Base-by-base conservation (phyloP, 2,329 filamentous ascomycete genomes). In the Akanthomyces lecanii region DNA sequence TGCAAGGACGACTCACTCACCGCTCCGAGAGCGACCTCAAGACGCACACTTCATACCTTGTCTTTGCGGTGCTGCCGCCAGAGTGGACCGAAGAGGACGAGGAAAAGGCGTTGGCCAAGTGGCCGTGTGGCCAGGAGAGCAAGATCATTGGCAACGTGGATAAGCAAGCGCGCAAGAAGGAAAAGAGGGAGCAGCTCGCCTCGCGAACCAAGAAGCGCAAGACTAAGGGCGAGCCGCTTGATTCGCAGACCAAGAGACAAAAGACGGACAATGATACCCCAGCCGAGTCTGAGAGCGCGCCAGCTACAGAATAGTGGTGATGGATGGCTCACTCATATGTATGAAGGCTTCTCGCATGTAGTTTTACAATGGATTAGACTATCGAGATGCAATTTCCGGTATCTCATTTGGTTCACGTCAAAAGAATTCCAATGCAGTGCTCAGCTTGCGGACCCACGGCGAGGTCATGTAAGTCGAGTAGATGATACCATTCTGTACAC, bases 1-100 rank as follows among this genome's bases (percentile, higher is more conserved):
- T 89, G 72, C 85, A 93, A 65, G 95, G 95, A 1, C 85, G 86
- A 33, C 71, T 98, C 47, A 83, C 92, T 36, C 91, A 96, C 70
- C 85, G 92, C 28, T 87, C 90, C 0, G 95, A 99, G 77, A 79
- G 87, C 0, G 95, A 99, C 71, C 79, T 98, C 65, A 97, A 97
- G 82, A 95, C 91, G 8, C 95, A 99, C 76, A 99, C 95, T 0
- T 95, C 90, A n/a, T 99, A 99, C 74, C 83, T 99, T 5, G 90
- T 96, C 5, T 99, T 99, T 78, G 95, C 95, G 0, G 80, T 95
- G 3, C 77, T 99, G 65, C 94, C 95, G n/a, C 82, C 87, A 50
- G 88, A 90, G 66, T 99, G 95, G 95, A 88, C 81, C 0, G 88
- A 86, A 42, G 90, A 89, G 65, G 91, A 97, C 67, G 95, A 99